phyloP scores from a whole-genome alignment of 192 early-diverging fungal genomes.

The Mortierella claussenii region DNA sequence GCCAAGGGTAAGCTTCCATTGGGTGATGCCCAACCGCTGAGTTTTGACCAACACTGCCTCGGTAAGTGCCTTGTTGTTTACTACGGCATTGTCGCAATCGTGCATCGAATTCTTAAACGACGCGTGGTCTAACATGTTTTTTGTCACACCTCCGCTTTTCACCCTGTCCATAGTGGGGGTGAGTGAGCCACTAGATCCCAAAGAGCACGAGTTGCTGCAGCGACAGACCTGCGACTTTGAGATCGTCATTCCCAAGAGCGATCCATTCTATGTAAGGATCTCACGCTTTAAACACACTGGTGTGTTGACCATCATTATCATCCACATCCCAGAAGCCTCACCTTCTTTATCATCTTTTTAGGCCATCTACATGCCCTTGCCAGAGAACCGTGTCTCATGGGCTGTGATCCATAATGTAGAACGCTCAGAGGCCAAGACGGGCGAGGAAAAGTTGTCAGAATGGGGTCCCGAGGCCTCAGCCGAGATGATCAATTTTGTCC shows the following conservation, averaged over 20 bases:
- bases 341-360: background rate
- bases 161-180: constrained; percentile 25
- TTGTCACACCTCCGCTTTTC: background rate
- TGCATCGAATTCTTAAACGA: no score
- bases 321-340: no score
- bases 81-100: no score
- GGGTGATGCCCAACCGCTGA: constrained; percentile 40
- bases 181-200: constrained; percentile 39
- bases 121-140: no score
- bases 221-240: constrained; percentile 41
- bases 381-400: constrained; percentile 42
- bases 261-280: constrained; percentile 42
- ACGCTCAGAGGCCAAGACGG: constrained; percentile 14
- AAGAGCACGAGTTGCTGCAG: constrained; percentile 30
- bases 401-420: constrained; percentile 47
- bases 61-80: constrained; percentile 11
- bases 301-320: no score
- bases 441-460: constrained; percentile 32
- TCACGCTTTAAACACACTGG: no score
- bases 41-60: constrained; percentile 45
- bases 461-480: constrained; percentile 40
- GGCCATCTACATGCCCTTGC: constrained; percentile 48
- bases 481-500: constrained; percentile 37
- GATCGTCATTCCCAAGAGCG: constrained; percentile 48
- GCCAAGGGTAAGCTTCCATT: constrained; percentile 19